Conservation (phyloP, 1,284 basidiomycete species). For the Hypsizygus ulmarius region DNA sequence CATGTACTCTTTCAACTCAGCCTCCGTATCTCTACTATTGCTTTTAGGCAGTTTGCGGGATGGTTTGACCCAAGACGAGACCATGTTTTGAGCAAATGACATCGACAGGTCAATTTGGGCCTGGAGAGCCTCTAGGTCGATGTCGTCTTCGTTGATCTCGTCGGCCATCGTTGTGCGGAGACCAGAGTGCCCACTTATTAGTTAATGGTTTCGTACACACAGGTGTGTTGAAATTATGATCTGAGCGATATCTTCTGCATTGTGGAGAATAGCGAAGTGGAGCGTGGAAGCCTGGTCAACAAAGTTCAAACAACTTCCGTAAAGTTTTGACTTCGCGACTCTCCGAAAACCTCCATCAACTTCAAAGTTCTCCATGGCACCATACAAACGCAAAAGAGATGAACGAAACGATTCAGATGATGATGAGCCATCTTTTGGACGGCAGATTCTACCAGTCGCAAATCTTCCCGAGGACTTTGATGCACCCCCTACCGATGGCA, state of each 20-base stretch:
- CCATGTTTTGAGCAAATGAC: slow-evolving; percentile 66
- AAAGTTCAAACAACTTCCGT: too few species aligned
- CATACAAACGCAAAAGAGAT: slow-evolving; percentile 49
- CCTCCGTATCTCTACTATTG: slow-evolving; percentile 42
- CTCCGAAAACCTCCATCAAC: slow-evolving; percentile 4
- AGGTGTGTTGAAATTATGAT: not conserved
- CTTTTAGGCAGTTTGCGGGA: slow-evolving; percentile 31
- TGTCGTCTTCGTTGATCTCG: slow-evolving; percentile 41
- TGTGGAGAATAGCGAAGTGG: not conserved
- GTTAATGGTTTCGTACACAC: not conserved
- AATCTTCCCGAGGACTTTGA: slow-evolving; percentile 64
- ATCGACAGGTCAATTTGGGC: slow-evolving; percentile 77
- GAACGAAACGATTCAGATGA: slow-evolving; percentile 46
- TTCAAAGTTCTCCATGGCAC: slow-evolving; percentile 22
- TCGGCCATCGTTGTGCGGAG: slow-evolving; percentile 19
- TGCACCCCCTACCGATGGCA: slow-evolving; percentile 65
- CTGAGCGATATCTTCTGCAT: slow-evolving; percentile 6
- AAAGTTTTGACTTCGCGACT: not conserved
- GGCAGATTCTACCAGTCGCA: slow-evolving; percentile 72
- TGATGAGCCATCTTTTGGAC: slow-evolving; percentile 53
- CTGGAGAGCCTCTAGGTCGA: slow-evolving; percentile 65
- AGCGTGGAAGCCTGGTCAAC: not conserved
- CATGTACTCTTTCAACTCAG: slow-evolving; percentile 63
- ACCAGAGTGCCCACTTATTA: not conserved
- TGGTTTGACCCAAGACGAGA: slow-evolving; percentile 71